Conservation (phyloP, 192 early-diverging fungal genomes). For the Coemansia sp. region DNA sequence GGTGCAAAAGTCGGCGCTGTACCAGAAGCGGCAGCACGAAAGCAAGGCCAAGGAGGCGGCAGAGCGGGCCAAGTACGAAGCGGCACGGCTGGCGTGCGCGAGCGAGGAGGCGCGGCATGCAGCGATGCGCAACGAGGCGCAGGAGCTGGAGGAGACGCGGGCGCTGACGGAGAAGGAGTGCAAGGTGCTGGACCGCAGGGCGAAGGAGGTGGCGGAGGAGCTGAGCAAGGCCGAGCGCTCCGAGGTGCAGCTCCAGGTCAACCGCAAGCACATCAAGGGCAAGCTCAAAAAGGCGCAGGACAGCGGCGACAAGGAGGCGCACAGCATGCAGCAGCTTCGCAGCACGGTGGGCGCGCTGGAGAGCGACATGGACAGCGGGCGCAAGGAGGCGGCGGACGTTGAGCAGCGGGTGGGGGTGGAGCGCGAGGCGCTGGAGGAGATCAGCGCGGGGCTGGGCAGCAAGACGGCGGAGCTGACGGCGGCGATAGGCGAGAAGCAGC, state of each 20-base stretch:
- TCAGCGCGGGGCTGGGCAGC: conserved; percentile 74
- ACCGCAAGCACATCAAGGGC: conserved; percentile 72
- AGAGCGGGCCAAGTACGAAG: conserved; percentile 55
- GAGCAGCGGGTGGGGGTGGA: conserved; percentile 63
- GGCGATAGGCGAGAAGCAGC: conserved; percentile 82
- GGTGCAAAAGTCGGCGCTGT: conserved; percentile 69
- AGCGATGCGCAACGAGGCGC: conserved; percentile 62
- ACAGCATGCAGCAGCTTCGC: conserved; percentile 59
- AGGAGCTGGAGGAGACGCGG: conserved; percentile 61
- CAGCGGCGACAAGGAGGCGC: conserved; percentile 64
- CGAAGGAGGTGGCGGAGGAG: conserved; percentile 57
- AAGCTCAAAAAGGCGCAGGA: conserved; percentile 79
- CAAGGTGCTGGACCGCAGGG: conserved; percentile 61
- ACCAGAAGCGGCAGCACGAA: conserved; percentile 71
- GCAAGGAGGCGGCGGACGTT: conserved; percentile 61
- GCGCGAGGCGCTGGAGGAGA: conserved; percentile 71
- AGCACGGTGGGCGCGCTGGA: conserved; percentile 71
- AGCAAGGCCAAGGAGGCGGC: conserved; percentile 52
- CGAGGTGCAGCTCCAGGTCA: conserved; percentile 84
- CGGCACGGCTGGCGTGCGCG: conserved; percentile 57
- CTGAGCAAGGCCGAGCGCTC: conserved; percentile 70
- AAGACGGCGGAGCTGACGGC: conserved; percentile 83
- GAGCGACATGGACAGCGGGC: conserved; percentile 57
- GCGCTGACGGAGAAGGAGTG: conserved; percentile 59
- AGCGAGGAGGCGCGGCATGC: conserved; percentile 62